Evolutionary conservation across 306 rosid genomes (phyloP), one percentile per base, ranked within the genome.

Genomic region (Citrullus mucosospermus): DNA sequence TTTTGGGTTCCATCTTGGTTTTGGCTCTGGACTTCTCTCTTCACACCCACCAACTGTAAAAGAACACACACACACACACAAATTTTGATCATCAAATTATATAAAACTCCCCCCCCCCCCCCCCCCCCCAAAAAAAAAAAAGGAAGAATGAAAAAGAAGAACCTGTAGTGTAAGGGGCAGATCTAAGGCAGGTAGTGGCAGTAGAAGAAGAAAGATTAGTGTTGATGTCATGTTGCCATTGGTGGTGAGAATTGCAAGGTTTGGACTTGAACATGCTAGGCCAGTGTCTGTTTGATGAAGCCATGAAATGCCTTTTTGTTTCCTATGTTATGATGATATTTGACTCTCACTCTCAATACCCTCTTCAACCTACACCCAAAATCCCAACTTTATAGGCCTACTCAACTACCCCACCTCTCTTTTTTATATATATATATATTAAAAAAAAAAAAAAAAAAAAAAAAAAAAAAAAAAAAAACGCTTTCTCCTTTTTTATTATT

Each of bases 271-370:
- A 95, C 98, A 92, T 91, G 85, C 97, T 95, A 48, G 98, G 97
- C 98, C 97, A 95, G 90, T 95, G 98, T 88, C 96, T 88, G 81
- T 95, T 95, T 18, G 98, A 95, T 57, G 98, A 92, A 87, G 97
- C 92, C 97, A 95, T 95, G 90, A 80, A 78, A 44, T 54, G 80
- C 74, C 76, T 83, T 86, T 87, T 83, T 76, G 86, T 34, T 79
- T 87, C 82, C 36, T 85, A 79, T 80, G 83, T 81, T 62, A 32
- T 16, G 16, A 55, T 18, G 6, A 55, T 55, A 75, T 88, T 86
- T 75, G 74, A 87, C 81, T 78, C 63, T 78, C 81, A 80, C 75
- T 34, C 51, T 67, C 9, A 67, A 39, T 46, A 67, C 65, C 15
- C 18, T 67, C 76, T 80, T 84, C 78, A 74, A 79, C 28, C 85